These are phyloP conservation scores for Cryphonectria naterciae DNA, from an alignment of 2,329 filamentous ascomycete species.

Conservation along the genomic window DNA sequence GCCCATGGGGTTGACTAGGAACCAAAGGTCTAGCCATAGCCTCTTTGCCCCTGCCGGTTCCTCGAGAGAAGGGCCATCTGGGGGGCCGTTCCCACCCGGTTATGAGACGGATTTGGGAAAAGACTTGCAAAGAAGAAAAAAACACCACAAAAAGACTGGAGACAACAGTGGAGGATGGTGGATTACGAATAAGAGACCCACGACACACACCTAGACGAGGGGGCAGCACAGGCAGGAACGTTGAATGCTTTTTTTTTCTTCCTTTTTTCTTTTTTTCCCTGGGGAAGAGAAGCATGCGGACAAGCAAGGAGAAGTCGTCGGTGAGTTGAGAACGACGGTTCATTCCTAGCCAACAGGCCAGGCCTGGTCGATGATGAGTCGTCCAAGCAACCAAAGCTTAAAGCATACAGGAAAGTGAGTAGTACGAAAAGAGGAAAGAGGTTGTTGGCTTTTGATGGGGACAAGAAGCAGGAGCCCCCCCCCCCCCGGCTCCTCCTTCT, in stretches of 20 bases:
- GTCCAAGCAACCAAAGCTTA: neutral
- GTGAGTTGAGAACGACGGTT: neutral
- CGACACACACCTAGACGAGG: neutral
- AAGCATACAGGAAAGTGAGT: neutral
- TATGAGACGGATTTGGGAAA: neutral
- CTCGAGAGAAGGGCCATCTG: neutral
- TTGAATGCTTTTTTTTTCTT: neutral
- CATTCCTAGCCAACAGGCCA: neutral
- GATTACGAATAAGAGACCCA: neutral
- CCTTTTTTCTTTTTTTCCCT: too few species aligned
- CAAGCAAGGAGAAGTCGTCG: neutral
- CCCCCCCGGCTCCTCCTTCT: too few species aligned
- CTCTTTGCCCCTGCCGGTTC: neutral
- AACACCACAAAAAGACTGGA: neutral
- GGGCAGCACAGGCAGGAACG: neutral
- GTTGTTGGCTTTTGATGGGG: neutral
- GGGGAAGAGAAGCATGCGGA: neutral
- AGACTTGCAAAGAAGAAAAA: neutral
- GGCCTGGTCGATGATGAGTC: neutral
- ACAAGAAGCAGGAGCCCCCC: neutral
- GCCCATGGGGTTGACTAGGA: conserved; percentile 3
- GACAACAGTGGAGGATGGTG: conserved; percentile 3
- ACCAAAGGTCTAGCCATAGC: neutral
- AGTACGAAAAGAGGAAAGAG: neutral
- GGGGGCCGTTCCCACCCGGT: neutral